Conservation (phyloP, 805 yeast species). For the Alloascoidea hylecoeti region DNA sequence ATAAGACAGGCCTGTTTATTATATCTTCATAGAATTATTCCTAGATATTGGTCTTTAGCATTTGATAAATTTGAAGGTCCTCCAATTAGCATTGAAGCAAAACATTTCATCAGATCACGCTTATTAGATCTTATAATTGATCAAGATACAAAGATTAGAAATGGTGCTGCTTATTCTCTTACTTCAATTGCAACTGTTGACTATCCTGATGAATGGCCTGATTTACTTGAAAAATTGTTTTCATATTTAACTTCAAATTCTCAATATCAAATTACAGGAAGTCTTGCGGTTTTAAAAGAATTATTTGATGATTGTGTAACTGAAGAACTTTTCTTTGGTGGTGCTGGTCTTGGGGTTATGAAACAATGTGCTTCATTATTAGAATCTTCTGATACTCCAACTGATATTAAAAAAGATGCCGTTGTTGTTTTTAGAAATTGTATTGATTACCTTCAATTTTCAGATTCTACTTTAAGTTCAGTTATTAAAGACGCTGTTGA, state of each 20-base stretch:
- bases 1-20: conserved; percentile 51
- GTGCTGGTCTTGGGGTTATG: conserved; percentile 14
- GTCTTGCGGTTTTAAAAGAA: conserved; percentile 51
- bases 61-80: conserved; percentile 64
- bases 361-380: conserved; percentile 3
- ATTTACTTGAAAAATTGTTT: conserved; percentile 33
- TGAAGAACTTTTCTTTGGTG: conserved; percentile 77
- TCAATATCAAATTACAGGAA: conserved; percentile 27
- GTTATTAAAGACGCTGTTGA: conserved; percentile 1
- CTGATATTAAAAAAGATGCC: conserved; percentile 31
- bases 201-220: conserved; percentile 95
- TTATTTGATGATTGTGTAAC: conserved; percentile 76
- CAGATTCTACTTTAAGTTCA: conserved; percentile 18
- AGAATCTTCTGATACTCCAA: conserved; percentile 12
- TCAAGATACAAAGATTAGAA: conserved; percentile 44
- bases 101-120: conserved; percentile 31
- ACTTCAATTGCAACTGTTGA: conserved; percentile 82
- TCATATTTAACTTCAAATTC: conserved; percentile 10
- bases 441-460: conserved; percentile 34
- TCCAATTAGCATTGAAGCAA: conserved; percentile 38
- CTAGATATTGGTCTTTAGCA: conserved; percentile 72
- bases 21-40: conserved; percentile 53
- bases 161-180: conserved; percentile 57
- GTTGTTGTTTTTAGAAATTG: conserved; percentile 39
- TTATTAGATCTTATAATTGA: conserved; percentile 35